Evolutionary conservation across 495 filamentous ascomycete species (phyloP).

Genomic region (Hypoxylon crocopeplum): DNA sequence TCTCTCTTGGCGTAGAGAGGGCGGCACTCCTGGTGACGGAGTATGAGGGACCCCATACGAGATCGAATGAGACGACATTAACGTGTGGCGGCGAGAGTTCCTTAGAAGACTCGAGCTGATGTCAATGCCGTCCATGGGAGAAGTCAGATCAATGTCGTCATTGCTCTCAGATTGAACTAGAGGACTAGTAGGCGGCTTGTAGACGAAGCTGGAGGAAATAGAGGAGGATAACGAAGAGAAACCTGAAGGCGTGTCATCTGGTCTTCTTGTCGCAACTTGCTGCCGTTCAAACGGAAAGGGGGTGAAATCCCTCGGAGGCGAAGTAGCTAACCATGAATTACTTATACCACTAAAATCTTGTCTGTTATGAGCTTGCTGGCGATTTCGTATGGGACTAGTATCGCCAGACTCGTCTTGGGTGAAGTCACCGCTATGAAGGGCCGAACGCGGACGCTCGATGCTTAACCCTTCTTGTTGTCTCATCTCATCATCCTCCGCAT

Average conservation of each 20-base stretch:
- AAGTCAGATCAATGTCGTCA: slow-evolving; percentile 74
- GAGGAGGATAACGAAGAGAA: slow-evolving; percentile 76
- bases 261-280: slow-evolving; percentile 37
- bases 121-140: slow-evolving; percentile 55
- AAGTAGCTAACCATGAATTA: slow-evolving; percentile 50
- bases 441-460: slow-evolving; percentile 85
- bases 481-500: slow-evolving; percentile 39
- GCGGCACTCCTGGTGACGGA: slow-evolving; percentile 43
- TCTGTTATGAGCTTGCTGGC: slow-evolving; percentile 7
- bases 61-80: slow-evolving; percentile 44
- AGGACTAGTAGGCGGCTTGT: slow-evolving; percentile 90
- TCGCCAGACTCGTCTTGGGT: slow-evolving; percentile 59
- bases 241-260: slow-evolving; percentile 47
- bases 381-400: slow-evolving; percentile 4
- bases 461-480: slow-evolving; percentile 55
- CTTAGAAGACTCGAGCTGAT: slow-evolving; percentile 41
- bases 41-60: slow-evolving; percentile 38
- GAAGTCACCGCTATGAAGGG: slow-evolving; percentile 90
- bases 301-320: slow-evolving; percentile 53
- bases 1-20: slow-evolving; percentile 57
- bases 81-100: slow-evolving; percentile 47
- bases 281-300: slow-evolving; percentile 47
- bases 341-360: slow-evolving; percentile 16
- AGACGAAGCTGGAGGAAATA: slow-evolving; percentile 80
- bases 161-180: slow-evolving; percentile 89